These are phyloP conservation scores for Sclerotinia spermophila DNA, from an alignment of 2,329 filamentous ascomycete species.

Conservation along the genomic window DNA sequence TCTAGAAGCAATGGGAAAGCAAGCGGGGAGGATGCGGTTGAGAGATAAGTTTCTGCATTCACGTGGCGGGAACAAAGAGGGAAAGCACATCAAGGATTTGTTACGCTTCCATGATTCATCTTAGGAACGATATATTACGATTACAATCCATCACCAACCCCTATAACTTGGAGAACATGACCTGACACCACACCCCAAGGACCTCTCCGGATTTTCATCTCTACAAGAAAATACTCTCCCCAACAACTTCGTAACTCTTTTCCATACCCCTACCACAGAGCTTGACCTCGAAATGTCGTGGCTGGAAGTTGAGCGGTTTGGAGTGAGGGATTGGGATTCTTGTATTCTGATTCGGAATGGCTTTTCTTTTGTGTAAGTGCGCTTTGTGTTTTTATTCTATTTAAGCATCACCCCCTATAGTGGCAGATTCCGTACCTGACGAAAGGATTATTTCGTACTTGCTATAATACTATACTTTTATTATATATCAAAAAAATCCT, in stretches of 20 bases:
- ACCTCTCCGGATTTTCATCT: not conserved
- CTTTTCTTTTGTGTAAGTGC: not conserved
- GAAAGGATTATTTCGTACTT: too few species aligned
- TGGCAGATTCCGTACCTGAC: too few species aligned
- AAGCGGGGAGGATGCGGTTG: too few species aligned
- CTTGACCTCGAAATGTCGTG: not conserved
- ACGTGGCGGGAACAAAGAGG: not conserved
- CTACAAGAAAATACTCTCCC: not conserved
- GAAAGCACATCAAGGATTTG: not conserved
- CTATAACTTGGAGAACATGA: not conserved
- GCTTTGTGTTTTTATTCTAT: too few species aligned
- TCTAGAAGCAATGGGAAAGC: too few species aligned
- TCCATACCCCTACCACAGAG: not conserved
- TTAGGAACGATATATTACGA: not conserved
- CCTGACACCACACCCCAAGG: not conserved
- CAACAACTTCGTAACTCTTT: not conserved
- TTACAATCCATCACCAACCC: too few species aligned
- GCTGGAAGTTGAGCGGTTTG: not conserved
- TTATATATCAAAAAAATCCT: too few species aligned
- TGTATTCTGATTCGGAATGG: not conserved
- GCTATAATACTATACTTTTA: too few species aligned
- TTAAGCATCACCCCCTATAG: too few species aligned
- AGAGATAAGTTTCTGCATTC: not conserved
- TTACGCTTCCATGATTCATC: not conserved
- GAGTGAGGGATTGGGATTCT: not conserved